Evolutionary conservation across 495 filamentous ascomycete species (phyloP).

Genomic region (Staphylotrichum tortipilum): DNA sequence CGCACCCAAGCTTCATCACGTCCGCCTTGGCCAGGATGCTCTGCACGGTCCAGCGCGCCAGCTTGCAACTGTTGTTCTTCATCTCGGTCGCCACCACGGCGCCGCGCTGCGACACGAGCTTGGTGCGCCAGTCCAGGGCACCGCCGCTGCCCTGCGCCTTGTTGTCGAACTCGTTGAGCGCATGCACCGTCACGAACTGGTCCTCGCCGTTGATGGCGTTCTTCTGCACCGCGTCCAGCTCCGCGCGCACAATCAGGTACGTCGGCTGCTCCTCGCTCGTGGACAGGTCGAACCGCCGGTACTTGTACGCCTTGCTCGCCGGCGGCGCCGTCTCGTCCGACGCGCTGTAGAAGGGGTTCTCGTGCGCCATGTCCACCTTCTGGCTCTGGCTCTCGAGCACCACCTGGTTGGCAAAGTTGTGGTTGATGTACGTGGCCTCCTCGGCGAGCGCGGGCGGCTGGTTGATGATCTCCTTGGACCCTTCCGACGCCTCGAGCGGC

Average conservation of each 20-base stretch:
- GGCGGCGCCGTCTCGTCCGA: conserved; percentile 85
- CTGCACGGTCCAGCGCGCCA: conserved; percentile 94
- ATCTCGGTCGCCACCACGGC: conserved; percentile 98
- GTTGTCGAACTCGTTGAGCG: conserved; percentile 96
- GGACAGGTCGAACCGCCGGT: conserved; percentile 90
- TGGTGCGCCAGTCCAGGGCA: conserved; percentile 90
- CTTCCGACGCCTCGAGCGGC: conserved; percentile 79
- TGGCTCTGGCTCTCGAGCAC: conserved; percentile 67
- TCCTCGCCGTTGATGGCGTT: conserved; percentile 80
- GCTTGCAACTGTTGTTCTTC: conserved; percentile 99
- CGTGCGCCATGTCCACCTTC: conserved; percentile 74
- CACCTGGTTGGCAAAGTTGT: conserved; percentile 94
- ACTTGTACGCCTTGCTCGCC: conserved; percentile 95
- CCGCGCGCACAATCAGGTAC: conserved; percentile 87
- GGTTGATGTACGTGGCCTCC: conserved; percentile 98
- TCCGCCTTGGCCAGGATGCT: conserved; percentile 92
- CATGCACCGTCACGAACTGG: conserved; percentile 85
- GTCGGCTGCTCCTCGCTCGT: conserved; percentile 88
- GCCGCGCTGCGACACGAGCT: conserved; percentile 85
- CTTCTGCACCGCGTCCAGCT: conserved; percentile 92
- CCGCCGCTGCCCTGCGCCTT: conserved; percentile 92
- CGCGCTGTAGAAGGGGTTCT: conserved; percentile 96
- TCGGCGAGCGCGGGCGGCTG: conserved; percentile 81
- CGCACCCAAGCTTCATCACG: conserved; percentile 91
- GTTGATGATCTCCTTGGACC: conserved; percentile 92